Base-by-base conservation (phyloP, 2,329 filamentous ascomycete species). In the Leptoxyphium fumago region DNA sequence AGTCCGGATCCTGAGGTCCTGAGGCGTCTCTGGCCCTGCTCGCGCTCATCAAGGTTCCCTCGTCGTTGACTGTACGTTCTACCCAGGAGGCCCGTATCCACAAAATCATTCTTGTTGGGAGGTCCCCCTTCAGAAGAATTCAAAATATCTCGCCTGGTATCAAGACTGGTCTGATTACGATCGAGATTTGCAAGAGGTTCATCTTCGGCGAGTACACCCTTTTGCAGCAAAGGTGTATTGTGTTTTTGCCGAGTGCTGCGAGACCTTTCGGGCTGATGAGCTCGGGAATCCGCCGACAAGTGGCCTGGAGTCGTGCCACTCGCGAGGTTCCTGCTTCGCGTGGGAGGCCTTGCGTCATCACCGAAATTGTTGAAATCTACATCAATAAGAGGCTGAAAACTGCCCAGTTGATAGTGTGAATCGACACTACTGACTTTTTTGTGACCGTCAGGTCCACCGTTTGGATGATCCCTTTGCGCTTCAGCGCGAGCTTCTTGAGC, bases 301-400 rank as follows among this genome's bases (percentile, higher is more conserved):
- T 15, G 11, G 13, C 11, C 11, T 40, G 51, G 55, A 18, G 43
- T 42, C 30, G 53, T 51, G 10, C 43, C 48, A 10, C 42, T 40
- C 3, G 14, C 21, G 11, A 14, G 38, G 14, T 13, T 18, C 38
- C 38, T 40, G 38, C 14, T 18, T 26, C 21, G 21, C 11, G 38
- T 40, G 3, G 13, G 14, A 13, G 38, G 38, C 11, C 38, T 17
- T 13, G 14, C 38, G 6, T 40, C 38, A 18, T 40, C 21, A 18
- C 38, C 38, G 18, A 18, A 18, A 18, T 11, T 11, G 18, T 40
- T 40, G 7, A 71, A 68, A 34, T 72, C 67, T 55, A 78, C 63
- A 47, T 85, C 77, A 8, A 87, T 61, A 2, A 87, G 62, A 1
- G 84, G 81, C 50, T 77, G 70, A 60, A 83, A 83, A 1, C 75